Conservation (phyloP, 2,329 filamentous ascomycete species). For the Verticillium dahliae region DNA sequence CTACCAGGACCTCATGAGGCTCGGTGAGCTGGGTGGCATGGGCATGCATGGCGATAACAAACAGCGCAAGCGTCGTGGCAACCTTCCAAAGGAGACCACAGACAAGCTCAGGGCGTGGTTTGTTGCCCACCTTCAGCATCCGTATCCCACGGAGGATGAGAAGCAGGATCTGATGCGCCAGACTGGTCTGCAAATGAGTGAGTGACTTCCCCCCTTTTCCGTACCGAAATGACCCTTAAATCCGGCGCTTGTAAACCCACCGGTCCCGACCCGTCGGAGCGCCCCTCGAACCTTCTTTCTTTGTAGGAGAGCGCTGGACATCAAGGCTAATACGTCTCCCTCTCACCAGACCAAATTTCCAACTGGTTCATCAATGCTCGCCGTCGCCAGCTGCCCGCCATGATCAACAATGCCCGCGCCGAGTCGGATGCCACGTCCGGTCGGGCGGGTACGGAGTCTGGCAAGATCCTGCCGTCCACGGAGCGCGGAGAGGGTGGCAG, state of each 20-base stretch:
- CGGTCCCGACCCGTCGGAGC: not conserved
- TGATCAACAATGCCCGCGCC: conserved; percentile 50
- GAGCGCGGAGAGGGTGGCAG: conserved; percentile 29
- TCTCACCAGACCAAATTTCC: conserved; percentile 56
- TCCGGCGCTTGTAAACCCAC: not conserved
- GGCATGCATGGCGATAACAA: conserved; percentile 36
- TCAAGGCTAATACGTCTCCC: not conserved
- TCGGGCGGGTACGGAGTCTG: conserved; percentile 16
- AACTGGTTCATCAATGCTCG: conserved; percentile 80
- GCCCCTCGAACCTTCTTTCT: not conserved
- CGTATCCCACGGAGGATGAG: conserved; percentile 72
- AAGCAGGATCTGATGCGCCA: conserved; percentile 73
- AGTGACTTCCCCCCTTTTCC: conserved; percentile 26
- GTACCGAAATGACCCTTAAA: not conserved
- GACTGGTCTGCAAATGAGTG: conserved; percentile 74
- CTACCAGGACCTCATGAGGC: conserved; percentile 36
- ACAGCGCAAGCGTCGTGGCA: conserved; percentile 65
- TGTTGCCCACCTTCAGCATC: conserved; percentile 66
- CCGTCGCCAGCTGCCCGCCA: conserved; percentile 54
- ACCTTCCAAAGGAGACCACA: conserved; percentile 85
- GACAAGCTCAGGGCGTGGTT: conserved; percentile 80
- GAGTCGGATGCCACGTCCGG: conserved; percentile 40
- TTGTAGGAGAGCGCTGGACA: not conserved
- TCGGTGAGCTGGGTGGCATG: conserved; percentile 29
- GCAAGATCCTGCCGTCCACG: conserved; percentile 29